Evolutionary conservation across 2,329 filamentous ascomycete species (phyloP), one percentile per base, ranked within the genome.

Genomic region (Cercospora zeae-maydis): DNA sequence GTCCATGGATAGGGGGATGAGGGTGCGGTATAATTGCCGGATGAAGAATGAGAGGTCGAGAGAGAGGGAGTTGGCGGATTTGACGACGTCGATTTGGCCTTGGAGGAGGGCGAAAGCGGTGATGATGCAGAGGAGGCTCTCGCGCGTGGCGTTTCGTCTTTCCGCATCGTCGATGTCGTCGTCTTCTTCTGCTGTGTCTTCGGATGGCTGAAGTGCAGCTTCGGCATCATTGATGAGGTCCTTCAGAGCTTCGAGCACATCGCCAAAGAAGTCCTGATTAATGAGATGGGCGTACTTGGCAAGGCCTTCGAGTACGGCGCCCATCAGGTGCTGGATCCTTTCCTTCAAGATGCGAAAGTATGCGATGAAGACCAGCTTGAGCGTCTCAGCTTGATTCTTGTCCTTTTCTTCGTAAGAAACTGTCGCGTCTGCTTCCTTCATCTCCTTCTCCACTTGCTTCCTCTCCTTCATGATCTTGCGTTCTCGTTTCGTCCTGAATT

Each of bases 251-350:
- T 98, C 95, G 10, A 99, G 85, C 31, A 99, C 83, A 74, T 99
- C 95, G 30, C 93, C 95, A 72, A 99, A 99, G 81, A 99, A 98
- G 75, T 99, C 92, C 74, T 99, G 92, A 79, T 99, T 99, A 82
- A 99, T 99, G 63, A 99, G 84, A 75, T 97, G 95, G 3, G 93
- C 88, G 74, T 96, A 99, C 74, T 92, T 92, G 56, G 93, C 93
- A 21, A 99, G 81, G 30, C 95, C 95, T 79, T 98, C 95, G 4
- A 99, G 84, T 0, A 97, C 93, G 13, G 93, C 93, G n/a, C 95
- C 95, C 91, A 97, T 98, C 16, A 99, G 85, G 68, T 89, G 86
- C 13, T 91, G 88, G 24, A 86, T 84, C 27, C 92, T 87, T 59
- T 87, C 83, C 79, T 98, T 98, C 47, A 99, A 81, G 59, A 98